Evolutionary conservation across 352 stramenopile species (phyloP).

Genomic region (Elongisporangium senticosum): DNA sequence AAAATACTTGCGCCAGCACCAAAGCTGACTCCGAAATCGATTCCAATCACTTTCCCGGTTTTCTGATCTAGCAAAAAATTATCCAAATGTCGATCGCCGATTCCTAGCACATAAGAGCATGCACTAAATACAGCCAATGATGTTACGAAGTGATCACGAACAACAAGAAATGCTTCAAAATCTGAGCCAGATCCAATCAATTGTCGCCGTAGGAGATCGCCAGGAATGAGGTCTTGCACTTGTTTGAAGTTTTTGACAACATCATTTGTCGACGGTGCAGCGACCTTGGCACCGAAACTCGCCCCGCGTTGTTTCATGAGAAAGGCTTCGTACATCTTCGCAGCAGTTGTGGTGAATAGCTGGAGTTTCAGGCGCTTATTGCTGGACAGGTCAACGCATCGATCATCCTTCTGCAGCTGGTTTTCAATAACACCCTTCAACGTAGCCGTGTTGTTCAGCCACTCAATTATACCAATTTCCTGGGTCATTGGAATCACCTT

Average conservation of each 20-base stretch:
- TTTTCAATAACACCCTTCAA: constrained; percentile 76
- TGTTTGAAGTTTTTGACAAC: constrained; percentile 45
- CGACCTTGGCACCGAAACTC: constrained; percentile 69
- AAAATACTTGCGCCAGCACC: constrained; percentile 76
- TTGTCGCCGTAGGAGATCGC: constrained; percentile 70
- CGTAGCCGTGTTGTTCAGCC: constrained; percentile 68
- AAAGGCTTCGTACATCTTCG: constrained; percentile 71
- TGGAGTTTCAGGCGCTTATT: constrained; percentile 71
- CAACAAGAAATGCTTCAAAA: constrained; percentile 77
- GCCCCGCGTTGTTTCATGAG: constrained; percentile 62
- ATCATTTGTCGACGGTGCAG: constrained; percentile 37
- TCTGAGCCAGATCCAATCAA: constrained; percentile 61
- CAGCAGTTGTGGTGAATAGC: constrained; percentile 69
- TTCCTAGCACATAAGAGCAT: constrained; percentile 86
- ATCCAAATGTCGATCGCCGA: constrained; percentile 89
- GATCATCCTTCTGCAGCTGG: constrained; percentile 57
- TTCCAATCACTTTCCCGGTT: constrained; percentile 78
- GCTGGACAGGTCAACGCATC: constrained; percentile 46
- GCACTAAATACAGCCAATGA: constrained; percentile 84
- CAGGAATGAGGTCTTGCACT: constrained; percentile 64
- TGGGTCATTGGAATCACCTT: constrained; percentile 85
- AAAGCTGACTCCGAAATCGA: constrained; percentile 92
- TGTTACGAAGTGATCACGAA: constrained; percentile 80
- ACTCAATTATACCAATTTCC: constrained; percentile 83
- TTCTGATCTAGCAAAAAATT: constrained; percentile 86